Evolutionary conservation across 73 alveolate species (phyloP), one percentile per base, ranked within the genome.

Genomic region (Tetrahymena elliotti): DNA sequence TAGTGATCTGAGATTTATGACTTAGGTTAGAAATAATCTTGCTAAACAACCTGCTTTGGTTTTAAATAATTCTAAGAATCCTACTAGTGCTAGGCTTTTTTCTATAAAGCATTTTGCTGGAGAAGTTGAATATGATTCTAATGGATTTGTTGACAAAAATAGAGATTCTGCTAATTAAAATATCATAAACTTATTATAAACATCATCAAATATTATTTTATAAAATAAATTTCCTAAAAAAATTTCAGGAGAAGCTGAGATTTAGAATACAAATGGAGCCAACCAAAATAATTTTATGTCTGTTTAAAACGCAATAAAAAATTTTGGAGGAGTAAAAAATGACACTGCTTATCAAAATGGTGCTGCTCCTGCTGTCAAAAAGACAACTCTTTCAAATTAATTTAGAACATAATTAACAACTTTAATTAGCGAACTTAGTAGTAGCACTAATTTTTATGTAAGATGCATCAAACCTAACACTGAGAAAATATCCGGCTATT

Each of bases 91-190:
- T 27, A 3, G 22, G 22, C 37, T 84, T 18, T 97, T 98, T 82
- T 93, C 95, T n/a, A 97, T 99, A 13, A 93, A 94, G 34, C 99
- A 99, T 93, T 98, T 97, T 93, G 99, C 99, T 35, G 99, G 99
- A 92, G 93, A 96, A 83, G 99, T 99, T 1, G 98, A 96, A 82
- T 99, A 99, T 95, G 95, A 95, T 54, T 93, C 96, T 38, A 94
- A 93, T 31, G 97, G 98, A 52, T 99, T 99, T 93, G 88, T 98
- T 1, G 99, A 99, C 54, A 98, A 98, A 94, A 98, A 98, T 94
- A 96, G 95, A 94, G 99, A 98, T 94, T 94, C 98, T 93, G 97
- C 98, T 31, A 98, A 96, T 95, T 97, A 97, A 52, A 94, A 97
- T 92, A 97, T 98, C 33, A 96, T 93, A 24, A 95, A 95, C 41